phyloP scores from a whole-genome alignment of 257 asterid species.

The Solanum rostratum region DNA sequence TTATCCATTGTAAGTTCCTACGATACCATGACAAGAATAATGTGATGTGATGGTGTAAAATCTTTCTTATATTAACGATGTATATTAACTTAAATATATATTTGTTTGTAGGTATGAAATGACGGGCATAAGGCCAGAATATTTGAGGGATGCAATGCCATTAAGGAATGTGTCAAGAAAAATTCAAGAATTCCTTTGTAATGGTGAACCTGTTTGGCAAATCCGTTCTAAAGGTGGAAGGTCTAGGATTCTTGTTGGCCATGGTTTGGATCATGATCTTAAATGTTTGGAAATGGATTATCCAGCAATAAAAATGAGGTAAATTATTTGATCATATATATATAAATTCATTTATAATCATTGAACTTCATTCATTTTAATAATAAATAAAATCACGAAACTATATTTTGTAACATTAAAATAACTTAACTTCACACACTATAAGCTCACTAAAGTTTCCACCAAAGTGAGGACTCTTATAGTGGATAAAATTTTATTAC shows the following conservation, averaged over 20 bases:
- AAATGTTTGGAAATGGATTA: constrained; percentile 72
- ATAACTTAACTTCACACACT: background rate
- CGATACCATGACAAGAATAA: background rate
- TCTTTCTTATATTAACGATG: background rate
- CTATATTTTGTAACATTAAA: background rate
- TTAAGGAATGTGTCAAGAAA: constrained; percentile 55
- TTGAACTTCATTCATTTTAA: background rate
- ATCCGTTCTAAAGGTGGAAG: constrained; percentile 71
- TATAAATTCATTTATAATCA: background rate
- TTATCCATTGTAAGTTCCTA: too few species aligned
- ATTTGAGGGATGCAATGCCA: constrained; percentile 70
- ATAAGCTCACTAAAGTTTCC: background rate
- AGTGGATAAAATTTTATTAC: background rate
- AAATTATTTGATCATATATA: constrained; percentile 1
- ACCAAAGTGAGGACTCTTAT: too few species aligned
- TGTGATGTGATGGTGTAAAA: background rate
- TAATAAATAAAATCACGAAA: background rate
- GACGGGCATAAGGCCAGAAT: constrained; percentile 68
- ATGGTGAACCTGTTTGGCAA: constrained; percentile 85
- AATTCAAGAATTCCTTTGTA: constrained; percentile 78
- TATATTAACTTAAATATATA: background rate
- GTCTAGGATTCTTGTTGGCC: constrained; percentile 79
- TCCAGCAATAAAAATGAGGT: constrained; percentile 60
- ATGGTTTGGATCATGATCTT: constrained; percentile 77
- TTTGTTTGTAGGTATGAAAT: constrained; percentile 50